Base-by-base conservation (phyloP, 1,284 basidiomycete genomes). In the Blastosporella zonata region DNA sequence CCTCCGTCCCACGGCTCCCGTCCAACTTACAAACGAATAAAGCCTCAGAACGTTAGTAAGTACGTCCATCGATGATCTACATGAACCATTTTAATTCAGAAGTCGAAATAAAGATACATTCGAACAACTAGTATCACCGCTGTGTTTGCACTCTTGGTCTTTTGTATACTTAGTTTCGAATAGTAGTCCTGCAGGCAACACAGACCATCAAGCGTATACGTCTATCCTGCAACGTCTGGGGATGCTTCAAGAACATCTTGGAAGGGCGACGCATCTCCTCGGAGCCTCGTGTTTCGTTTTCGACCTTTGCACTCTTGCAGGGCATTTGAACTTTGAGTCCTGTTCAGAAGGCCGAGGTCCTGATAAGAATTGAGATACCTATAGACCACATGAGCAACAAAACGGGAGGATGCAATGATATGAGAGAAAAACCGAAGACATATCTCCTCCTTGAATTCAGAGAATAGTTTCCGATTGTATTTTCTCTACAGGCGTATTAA, bases 391-490 rank as follows among this genome's bases (percentile, higher is more conserved):
- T 49, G 17, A 53, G 33, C 20, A 42, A 25, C 17, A 18, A 45
- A 28, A 22, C 18, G 2, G 29, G 33, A 22, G 25, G 27, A 20
- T 9, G 21, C 17, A 21, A 23, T 18, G 8, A 44, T 18, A 10
- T 27, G 13, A 4, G 25, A 27, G 9, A 31, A 38, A 20, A 43
- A 84, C 84, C 82, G 73, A 41, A 90, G 66, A 59, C 87, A 90
- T 0, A 74, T 64, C 59, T 89, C 87, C 63, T 88, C 84, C 57
- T 78, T 83, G 65, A 88, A 90, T 42, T 91, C 85, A 6, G 79
- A 67, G 57, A 90, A 90, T 25, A 91, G 67, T 60, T 84, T 88
- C 53, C 84, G 76, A 65, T 92, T 93, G 59, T 81, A 79, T 64
- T 77, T 84, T 21, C 89, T 75, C 85, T 90, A 27, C 1, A 45